Conservation (phyloP, 345 rosid species). For the Populus deltoides region DNA sequence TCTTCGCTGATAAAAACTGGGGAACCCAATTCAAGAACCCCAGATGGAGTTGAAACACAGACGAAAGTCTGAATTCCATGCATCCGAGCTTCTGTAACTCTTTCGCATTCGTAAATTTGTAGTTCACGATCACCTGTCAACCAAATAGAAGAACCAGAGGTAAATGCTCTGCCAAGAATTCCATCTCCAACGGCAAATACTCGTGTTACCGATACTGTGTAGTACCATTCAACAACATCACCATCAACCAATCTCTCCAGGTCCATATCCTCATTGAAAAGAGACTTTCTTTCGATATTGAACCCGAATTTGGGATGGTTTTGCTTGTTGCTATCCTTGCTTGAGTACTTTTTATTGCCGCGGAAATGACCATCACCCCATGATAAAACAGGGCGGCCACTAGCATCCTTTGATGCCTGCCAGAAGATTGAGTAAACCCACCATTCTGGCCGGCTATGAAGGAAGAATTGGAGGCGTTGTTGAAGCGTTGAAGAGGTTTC, state of each 20-base stretch:
- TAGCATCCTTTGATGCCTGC: conserved; percentile 39
- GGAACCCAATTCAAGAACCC: conserved; percentile 63
- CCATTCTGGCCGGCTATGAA: conserved; percentile 44
- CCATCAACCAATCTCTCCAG: conserved; percentile 28
- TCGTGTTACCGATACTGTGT: conserved; percentile 32
- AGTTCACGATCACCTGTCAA: conserved; percentile 32
- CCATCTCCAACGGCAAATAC: conserved; percentile 36
- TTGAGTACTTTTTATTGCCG: conserved; percentile 20
- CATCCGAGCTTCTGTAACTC: conserved; percentile 46
- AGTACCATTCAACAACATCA: conserved; percentile 41
- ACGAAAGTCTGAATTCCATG: conserved; percentile 48
- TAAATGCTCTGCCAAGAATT: conserved; percentile 34
- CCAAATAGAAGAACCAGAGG: conserved; percentile 41
- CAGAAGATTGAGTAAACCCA: conserved; percentile 69
- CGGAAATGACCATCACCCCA: conserved; percentile 51
- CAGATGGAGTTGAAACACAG: conserved; percentile 40
- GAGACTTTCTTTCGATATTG: conserved; percentile 20
- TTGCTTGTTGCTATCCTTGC: conserved; percentile 5
- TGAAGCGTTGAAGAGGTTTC: conserved; percentile 36
- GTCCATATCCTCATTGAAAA: conserved; percentile 27
- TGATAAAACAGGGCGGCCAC: conserved; percentile 29
- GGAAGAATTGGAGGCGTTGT: conserved; percentile 45
- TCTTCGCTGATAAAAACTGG: conserved; percentile 34
- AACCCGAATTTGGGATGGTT: conserved; percentile 15
- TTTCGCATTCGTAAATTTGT: conserved; percentile 36